phyloP scores from a whole-genome alignment of 1,284 basidiomycete genomes.

The Boletus albobrunnescens region DNA sequence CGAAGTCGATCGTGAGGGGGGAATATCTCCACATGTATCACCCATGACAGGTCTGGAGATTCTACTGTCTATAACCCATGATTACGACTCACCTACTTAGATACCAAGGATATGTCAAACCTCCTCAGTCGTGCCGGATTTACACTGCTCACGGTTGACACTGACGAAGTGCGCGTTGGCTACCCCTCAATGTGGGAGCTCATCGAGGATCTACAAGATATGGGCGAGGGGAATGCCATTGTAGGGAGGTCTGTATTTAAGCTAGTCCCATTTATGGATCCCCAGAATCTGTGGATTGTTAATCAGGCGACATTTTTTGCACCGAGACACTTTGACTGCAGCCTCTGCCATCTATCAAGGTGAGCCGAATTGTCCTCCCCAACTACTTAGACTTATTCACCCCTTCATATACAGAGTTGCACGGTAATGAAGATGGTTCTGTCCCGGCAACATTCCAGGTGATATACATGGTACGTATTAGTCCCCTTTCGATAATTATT shows the following conservation, averaged over 20 bases:
- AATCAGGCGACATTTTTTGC: constrained; percentile 62
- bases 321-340: constrained; percentile 85
- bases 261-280: background rate
- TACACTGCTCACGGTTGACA: constrained; percentile 90
- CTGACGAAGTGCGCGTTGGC: constrained; percentile 87
- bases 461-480: constrained; percentile 77
- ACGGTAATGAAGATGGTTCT: constrained; percentile 78
- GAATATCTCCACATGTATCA: constrained; percentile 90
- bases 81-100: constrained; percentile 38
- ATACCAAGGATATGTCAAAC: constrained; percentile 87
- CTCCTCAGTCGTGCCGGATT: constrained; percentile 92
- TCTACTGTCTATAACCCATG: background rate
- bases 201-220: constrained; percentile 87
- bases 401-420: constrained; percentile 56
- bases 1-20: constrained; percentile 91
- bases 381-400: constrained; percentile 5
- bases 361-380: constrained; percentile 24
- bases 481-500: background rate
- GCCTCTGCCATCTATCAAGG: constrained; percentile 93
- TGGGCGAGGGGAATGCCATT: constrained; percentile 96
- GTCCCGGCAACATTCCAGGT: constrained; percentile 96
- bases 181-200: constrained; percentile 98
- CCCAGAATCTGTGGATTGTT: background rate
- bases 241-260: constrained; percentile 58
- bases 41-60: constrained; percentile 85